Conservation (phyloP, 352 stramenopile genomes). For the Phytophthora pini region DNA sequence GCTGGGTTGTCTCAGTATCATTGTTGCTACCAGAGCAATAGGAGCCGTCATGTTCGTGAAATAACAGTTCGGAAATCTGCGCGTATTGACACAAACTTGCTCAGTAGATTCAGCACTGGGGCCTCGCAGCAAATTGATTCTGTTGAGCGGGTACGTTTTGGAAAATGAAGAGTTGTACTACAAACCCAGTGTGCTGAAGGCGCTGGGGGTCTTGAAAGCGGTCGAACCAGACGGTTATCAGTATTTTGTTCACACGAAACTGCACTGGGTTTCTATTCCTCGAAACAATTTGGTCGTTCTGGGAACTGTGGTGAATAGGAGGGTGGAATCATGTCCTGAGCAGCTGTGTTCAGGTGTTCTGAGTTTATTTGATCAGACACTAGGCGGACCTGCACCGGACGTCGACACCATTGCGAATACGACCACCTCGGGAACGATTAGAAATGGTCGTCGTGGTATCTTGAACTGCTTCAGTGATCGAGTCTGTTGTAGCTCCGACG, state of each 20-base stretch:
- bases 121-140: slow-evolving; percentile 28
- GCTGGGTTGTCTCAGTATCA: slow-evolving; percentile 22
- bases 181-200: slow-evolving; percentile 24
- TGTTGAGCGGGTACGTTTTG: slow-evolving; percentile 27
- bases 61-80: slow-evolving; percentile 17
- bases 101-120: slow-evolving; percentile 28
- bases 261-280: slow-evolving; percentile 25
- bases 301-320: slow-evolving; percentile 8
- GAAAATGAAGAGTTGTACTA: slow-evolving; percentile 29
- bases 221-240: slow-evolving; percentile 15
- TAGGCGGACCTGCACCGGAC: slow-evolving; percentile 9
- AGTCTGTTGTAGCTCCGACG: neutral
- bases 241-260: slow-evolving; percentile 14
- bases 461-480: slow-evolving; percentile 2
- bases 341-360: slow-evolving; percentile 10
- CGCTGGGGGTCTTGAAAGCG: slow-evolving; percentile 25
- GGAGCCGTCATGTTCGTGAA: slow-evolving; percentile 14
- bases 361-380: slow-evolving; percentile 20
- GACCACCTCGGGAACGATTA: neutral
- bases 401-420: neutral
- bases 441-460: neutral
- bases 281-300: slow-evolving; percentile 19
- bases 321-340: slow-evolving; percentile 7
- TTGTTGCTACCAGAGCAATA: slow-evolving; percentile 10
- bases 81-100: slow-evolving; percentile 15